These are phyloP conservation scores for Curvularia eragrostidis DNA, from an alignment of 2,329 filamentous ascomycete species.

Conservation along the genomic window DNA sequence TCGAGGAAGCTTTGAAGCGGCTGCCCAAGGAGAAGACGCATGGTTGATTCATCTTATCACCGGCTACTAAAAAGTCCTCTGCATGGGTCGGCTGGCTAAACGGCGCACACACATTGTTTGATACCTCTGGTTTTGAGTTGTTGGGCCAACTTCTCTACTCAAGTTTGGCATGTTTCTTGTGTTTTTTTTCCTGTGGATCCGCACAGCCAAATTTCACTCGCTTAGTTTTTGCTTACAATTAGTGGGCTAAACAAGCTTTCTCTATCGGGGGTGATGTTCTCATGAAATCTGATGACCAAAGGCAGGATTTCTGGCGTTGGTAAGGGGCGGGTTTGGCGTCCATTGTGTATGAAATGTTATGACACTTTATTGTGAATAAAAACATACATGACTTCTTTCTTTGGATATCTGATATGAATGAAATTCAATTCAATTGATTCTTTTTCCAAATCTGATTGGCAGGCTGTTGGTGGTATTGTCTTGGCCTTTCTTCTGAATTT, in stretches of 20 bases:
- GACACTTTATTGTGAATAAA: not conserved
- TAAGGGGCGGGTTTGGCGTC: not conserved
- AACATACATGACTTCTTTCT: not conserved
- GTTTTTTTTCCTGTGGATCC: not conserved
- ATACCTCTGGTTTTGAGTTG: slow-evolving; percentile 2
- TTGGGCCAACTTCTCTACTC: not conserved
- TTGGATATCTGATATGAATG: not conserved
- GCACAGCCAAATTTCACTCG: not conserved
- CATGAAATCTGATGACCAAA: not conserved
- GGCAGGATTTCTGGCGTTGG: not conserved
- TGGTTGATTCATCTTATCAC: slow-evolving; percentile 3
- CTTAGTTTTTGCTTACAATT: not conserved
- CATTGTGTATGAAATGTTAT: not conserved
- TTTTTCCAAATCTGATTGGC: too few species aligned
- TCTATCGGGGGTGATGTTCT: not conserved
- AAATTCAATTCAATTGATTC: not conserved
- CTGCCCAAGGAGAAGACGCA: slow-evolving; percentile 44
- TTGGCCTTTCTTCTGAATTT: not conserved
- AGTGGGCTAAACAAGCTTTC: not conserved
- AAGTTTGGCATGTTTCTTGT: not conserved
- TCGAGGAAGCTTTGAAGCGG: slow-evolving; percentile 67
- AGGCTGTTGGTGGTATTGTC: not conserved
- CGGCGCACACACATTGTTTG: slow-evolving; percentile 9
- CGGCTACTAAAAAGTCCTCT: not conserved
- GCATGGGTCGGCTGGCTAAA: slow-evolving; percentile 11